Base-by-base conservation (phyloP, 2,329 filamentous ascomycete species). In the Coniochaeta sp. region DNA sequence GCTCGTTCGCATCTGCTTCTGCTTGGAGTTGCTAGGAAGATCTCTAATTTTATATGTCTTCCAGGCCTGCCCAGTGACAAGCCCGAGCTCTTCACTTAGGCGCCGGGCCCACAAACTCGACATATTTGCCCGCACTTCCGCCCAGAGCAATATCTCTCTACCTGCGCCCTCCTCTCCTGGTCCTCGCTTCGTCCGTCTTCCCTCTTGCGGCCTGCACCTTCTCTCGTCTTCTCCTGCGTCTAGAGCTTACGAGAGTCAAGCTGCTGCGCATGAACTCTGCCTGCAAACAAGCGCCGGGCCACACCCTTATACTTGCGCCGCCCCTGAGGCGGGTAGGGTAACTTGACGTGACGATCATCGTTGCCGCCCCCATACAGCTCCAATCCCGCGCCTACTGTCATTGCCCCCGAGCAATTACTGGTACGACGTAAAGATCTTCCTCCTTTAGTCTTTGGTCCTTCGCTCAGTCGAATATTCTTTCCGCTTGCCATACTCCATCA, bases 31-130 rank as follows among this genome's bases (percentile, higher is more conserved):
- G 72, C 54, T 38, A 36, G 54, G 34, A 31, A 12, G 19, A 70
- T 70, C 73, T 71, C 74, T 78, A 76, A 77, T 78, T 76, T 78
- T 74, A 78, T 76, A 75, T 73, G 70, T 67, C 63, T 67, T 71
- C 64, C 67, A 64, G 62, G 64, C 59, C 65, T 72, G 69, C 73
- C 77, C 77, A 78, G 70, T 77, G 71, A 76, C 73, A 75, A 69
- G 70, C 70, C n/a, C 71, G 70, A 69, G 65, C 71, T 70, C 69
- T 69, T 57, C 58, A 64, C 67, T 68, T 77, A 78, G 73, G 72
- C 77, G 77, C 77, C 75, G 70, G 72, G 67, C 54, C n/a, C n/a
- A n/a, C 54, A 36, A 76, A 72, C 72, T 71, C 72, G 71, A 73
- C 70, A 73, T 72, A 69, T 72, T 69, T 70, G 68, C 68, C 67